Conservation (phyloP, 441 rosid species). For the Erodium texanum region DNA sequence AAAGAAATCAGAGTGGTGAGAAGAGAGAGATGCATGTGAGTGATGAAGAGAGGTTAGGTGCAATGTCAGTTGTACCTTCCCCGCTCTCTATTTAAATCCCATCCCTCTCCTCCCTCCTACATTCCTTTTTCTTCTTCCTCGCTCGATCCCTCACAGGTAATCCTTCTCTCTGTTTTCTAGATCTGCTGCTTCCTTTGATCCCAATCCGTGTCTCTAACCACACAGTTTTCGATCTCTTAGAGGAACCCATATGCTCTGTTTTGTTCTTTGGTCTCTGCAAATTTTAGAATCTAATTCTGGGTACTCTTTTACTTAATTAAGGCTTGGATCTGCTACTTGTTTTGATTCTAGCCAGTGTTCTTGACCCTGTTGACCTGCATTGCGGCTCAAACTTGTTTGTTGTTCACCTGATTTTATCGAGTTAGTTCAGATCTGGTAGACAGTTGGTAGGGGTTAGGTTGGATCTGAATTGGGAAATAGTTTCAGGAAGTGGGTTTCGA, state of each 20-base stretch:
- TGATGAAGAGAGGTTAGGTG: background rate
- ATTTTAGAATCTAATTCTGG: background rate
- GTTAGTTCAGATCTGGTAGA: background rate
- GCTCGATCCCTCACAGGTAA: background rate
- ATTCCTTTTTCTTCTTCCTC: background rate
- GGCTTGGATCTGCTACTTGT: background rate
- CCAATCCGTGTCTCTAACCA: background rate
- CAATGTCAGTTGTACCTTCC: background rate
- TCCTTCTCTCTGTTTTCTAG: background rate
- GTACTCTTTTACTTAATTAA: no score
- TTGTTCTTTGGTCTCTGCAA: background rate
- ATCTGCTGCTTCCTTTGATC: background rate
- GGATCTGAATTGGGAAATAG: background rate
- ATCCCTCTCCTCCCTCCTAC: background rate
- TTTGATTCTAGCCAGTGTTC: background rate
- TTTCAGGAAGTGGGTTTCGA: no score
- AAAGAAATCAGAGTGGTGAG: background rate
- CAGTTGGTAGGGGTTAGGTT: background rate
- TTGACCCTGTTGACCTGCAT: background rate
- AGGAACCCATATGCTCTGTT: background rate
- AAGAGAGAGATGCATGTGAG: background rate
- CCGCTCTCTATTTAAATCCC: conserved; percentile 3
- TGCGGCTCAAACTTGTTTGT: background rate
- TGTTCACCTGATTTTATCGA: background rate
- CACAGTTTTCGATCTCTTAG: background rate